Evolutionary conservation across 768 basidiomycete species (phyloP).

Genomic region (Leccinum barrowsii): DNA sequence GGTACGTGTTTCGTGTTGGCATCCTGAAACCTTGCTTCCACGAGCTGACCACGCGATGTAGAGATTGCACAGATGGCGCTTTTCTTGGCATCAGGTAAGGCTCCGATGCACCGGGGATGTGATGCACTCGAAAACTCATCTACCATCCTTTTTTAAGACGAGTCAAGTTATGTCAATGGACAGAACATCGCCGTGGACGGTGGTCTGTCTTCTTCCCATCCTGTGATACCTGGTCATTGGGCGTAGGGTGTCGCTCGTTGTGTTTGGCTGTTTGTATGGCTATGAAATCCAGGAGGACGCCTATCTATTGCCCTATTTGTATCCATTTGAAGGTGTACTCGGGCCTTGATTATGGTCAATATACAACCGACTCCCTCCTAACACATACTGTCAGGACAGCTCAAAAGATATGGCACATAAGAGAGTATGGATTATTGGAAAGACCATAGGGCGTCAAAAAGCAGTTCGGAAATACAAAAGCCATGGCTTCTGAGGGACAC

Average conservation of each 20-base stretch:
- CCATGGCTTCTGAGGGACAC: too few species aligned
- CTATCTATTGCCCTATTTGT: background rate
- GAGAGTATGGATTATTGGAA: too few species aligned
- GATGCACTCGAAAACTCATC: slow-evolving; percentile 6
- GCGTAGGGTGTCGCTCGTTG: slow-evolving; percentile 34
- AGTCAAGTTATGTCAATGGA: slow-evolving; percentile 90
- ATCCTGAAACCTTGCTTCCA: slow-evolving; percentile 12
- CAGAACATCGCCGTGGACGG: slow-evolving; percentile 87
- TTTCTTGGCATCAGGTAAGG: slow-evolving; percentile 83
- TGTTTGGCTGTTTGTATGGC: background rate
- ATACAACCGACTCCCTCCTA: too few species aligned
- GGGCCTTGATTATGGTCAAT: background rate
- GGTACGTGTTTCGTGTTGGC: slow-evolving; percentile 40
- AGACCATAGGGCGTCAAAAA: too few species aligned
- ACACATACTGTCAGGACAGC: too few species aligned
- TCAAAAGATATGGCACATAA: too few species aligned
- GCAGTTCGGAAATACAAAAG: too few species aligned
- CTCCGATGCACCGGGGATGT: background rate
- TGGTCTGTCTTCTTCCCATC: slow-evolving; percentile 75
- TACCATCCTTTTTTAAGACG: slow-evolving; percentile 46
- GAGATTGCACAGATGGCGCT: slow-evolving; percentile 85
- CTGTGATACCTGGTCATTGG: slow-evolving; percentile 74
- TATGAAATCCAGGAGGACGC: background rate
- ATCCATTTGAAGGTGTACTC: background rate
- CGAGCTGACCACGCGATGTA: slow-evolving; percentile 28